Evolutionary conservation across 192 early-diverging fungal genomes (phyloP), one percentile per base, ranked within the genome.

Genomic region (Entrophospora sp.): DNA sequence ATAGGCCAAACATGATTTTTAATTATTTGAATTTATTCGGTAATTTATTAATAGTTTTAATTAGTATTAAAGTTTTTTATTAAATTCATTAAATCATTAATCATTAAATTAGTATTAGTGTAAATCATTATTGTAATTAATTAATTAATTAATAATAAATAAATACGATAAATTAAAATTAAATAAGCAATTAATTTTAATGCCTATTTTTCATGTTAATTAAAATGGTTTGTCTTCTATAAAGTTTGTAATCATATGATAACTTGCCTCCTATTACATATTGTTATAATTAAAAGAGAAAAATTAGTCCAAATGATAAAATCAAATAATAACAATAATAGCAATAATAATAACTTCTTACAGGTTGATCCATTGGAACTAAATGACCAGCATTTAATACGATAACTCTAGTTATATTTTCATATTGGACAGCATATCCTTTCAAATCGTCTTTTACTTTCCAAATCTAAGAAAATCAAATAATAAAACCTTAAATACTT

Each of bases 311-410:
- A 60, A 14, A 16, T 43, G 28, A 16, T 30, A 7, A 36, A 16
- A 65, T 14, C 14, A 8, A 63, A 2, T 2, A 52, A 6, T 40
- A 44, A 32, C 10, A 37, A 12, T n/a, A 43, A 43, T n/a, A 43
- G 13, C 8, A 53, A 14, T 9, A 60, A 60, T 12, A 1, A 43
- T 13, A 36, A 37, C 30, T 5, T 30, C 64, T 65, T 43, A 40
- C 35, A 9, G 75, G 77, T 58, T 88, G 83, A 74, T 93, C 89
- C 45, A 80, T 83, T 1, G 87, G 87, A 3, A 81, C 80, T 69
- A 89, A 70, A 70, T 93, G 91, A 0, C 91, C 91, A 2, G 88
- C 88, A n/a, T 79, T 71, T 55, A 89, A 63, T 9, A 93, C 24
- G 40, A 79, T 76, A 22, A 86, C 79, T 31, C 85, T 72, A 1